Evolutionary conservation across 2,329 filamentous ascomycete genomes (phyloP), one percentile per base, ranked within the genome.

Genomic region (Zelopaecilomyces penicillatus): DNA sequence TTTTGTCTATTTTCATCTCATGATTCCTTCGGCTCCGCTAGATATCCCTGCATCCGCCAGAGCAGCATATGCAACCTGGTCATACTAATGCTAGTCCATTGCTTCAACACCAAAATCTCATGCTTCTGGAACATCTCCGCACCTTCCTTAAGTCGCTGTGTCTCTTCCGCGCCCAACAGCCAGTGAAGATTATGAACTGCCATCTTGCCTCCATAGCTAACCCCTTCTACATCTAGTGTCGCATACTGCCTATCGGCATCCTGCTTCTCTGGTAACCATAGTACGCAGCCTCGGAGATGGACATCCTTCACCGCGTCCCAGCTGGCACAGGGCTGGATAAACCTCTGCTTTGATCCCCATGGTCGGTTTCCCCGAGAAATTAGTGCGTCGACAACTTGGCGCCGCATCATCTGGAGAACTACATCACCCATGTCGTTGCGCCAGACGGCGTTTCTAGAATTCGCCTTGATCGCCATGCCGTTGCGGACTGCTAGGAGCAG

Each of bases 11-110:
- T 29, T 38, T 38, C 4, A 38, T 26, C 28, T 38, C 19, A 19
- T 38, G 27, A 12, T 5, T 9, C 27, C 36, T 29, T 38, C 27
- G 32, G 8, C 26, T 51, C 40, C 11, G 53, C 55, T 26, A 78
- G 39, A 52, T 76, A 82, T 1, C 76, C 76, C 48, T 82, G 74
- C 6, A 83, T 56, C 49, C 71, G 74, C 78, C 78, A 82, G 6
- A 82, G 63, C 43, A 69, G 64, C 44, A 70, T 45, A 57, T 78
- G 74, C 38, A 78, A 40, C 10, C 65, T 57, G 26, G 66, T 56
- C 6, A 70, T 73, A 33, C 64, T 60, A 37, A 51, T 49, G 53
- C 62, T 52, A 61, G 64, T 48, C 61, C 64, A 57, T 33, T 58
- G 54, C 39, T 55, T 61, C 43, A 78, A 53, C 47, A 78, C 61